Evolutionary conservation across 306 rosid species (phyloP).

Genomic region (Datisca glomerata): DNA sequence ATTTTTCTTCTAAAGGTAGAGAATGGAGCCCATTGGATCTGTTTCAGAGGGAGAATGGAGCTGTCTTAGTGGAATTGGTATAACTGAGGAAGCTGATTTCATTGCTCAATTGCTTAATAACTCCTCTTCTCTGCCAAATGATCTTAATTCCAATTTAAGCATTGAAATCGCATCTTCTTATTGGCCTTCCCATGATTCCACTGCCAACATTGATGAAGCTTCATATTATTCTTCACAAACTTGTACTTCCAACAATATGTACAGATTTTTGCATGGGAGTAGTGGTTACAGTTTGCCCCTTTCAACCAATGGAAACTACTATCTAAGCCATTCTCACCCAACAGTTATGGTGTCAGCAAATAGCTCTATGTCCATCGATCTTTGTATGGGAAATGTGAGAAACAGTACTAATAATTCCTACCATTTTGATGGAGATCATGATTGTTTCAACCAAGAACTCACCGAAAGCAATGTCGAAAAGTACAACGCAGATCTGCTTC

Average conservation of each 20-base stretch:
- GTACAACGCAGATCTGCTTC: no score
- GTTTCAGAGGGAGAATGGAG: conserved; percentile 28
- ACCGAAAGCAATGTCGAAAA: conserved; percentile 18
- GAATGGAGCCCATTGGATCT: conserved; percentile 28
- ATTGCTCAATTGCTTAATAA: conserved; percentile 25
- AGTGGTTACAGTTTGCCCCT: conserved; percentile 12
- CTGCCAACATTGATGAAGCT: conserved; percentile 15
- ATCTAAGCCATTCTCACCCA: conserved; percentile 15
- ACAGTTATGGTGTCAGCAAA: conserved; percentile 13
- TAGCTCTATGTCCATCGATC: conserved; percentile 18
- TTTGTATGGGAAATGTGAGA: conserved; percentile 23
- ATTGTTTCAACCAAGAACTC: conserved; percentile 22
- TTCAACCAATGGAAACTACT: conserved; percentile 11
- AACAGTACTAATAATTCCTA: conserved; percentile 9
- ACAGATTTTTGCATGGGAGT: conserved; percentile 18
- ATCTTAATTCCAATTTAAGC: conserved; percentile 5
- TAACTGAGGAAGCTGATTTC: conserved; percentile 31
- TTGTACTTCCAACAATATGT: conserved; percentile 9
- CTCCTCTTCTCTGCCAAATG: conserved; percentile 3
- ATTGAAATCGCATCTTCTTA: conserved; percentile 21
- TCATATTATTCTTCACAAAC: conserved; percentile 26
- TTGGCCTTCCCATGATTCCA: conserved; percentile 34
- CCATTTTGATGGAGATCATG: conserved; percentile 14
- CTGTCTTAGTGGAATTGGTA: conserved; percentile 22
- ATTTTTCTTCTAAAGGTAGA: no score